phyloP scores from a whole-genome alignment of 2,329 filamentous ascomycete species.

The Parafenestella ontariensis region DNA sequence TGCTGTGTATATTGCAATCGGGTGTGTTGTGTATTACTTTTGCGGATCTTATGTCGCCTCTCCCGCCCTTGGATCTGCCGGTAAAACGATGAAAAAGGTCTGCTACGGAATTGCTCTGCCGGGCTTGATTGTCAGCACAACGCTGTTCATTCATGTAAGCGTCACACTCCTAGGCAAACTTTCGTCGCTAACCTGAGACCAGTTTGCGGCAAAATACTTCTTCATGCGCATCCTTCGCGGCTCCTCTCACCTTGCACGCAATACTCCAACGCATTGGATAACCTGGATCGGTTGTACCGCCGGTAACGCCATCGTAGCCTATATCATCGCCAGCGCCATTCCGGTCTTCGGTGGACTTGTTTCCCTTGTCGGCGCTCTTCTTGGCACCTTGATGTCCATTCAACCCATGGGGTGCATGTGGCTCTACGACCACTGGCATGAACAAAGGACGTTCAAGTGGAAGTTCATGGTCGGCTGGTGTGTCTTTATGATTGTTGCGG shows the following conservation, averaged over 20 bases:
- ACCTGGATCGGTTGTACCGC: conserved; percentile 33
- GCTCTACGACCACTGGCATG: conserved; percentile 36
- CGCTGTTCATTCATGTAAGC: conserved; percentile 32
- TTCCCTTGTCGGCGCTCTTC: conserved; percentile 33
- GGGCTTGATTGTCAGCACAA: conserved; percentile 32
- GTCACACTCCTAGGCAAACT: neutral
- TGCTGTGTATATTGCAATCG: conserved; percentile 68
- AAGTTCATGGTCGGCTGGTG: conserved; percentile 31
- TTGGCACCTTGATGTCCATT: conserved; percentile 35
- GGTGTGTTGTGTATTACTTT: conserved; percentile 72
- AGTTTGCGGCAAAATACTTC: conserved; percentile 37
- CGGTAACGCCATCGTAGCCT: conserved; percentile 23
- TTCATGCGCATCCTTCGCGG: conserved; percentile 75
- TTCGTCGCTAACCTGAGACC: conserved; percentile 1
- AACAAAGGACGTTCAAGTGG: conserved; percentile 18
- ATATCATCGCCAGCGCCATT: conserved; percentile 35
- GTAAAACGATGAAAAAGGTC: conserved; percentile 63
- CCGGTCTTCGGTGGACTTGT: conserved; percentile 39
- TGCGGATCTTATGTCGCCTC: conserved; percentile 67
- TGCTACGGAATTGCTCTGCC: conserved; percentile 73
- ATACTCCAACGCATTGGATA: conserved; percentile 34
- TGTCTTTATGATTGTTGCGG: conserved; percentile 29
- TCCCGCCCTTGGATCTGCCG: conserved; percentile 71
- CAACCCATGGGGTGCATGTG: conserved; percentile 41
- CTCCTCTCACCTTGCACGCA: conserved; percentile 64